A percentile compares a stretch with the other conserved stretches of the same genome.
phyloP scores from a whole-genome alignment of 345 rosid species.

The Eucalyptus curtisii region DNA sequence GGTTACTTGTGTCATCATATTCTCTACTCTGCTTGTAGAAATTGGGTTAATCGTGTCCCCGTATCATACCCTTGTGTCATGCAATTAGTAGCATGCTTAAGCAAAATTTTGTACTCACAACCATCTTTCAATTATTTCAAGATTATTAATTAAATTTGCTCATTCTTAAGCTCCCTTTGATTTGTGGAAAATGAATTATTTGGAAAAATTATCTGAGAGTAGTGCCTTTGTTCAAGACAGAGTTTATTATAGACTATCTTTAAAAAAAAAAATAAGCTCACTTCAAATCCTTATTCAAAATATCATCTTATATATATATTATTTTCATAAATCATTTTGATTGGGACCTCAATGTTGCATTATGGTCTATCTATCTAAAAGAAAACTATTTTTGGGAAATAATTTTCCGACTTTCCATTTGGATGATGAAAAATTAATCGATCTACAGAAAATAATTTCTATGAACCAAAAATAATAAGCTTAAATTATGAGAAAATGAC shows the following conservation, averaged over 20 bases:
- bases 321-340: no score
- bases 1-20: not conserved
- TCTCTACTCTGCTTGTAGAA: no score
- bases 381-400: not conserved
- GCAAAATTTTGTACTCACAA: not conserved
- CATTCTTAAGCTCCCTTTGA: no score
- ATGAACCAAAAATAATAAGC: not conserved
- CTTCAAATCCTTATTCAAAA: no score
- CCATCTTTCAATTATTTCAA: not conserved
- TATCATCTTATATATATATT: no score
- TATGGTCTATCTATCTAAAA: not conserved
- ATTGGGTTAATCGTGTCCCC: no score
- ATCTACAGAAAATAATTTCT: not conserved
- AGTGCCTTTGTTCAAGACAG: not conserved
- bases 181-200: no score
- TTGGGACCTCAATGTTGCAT: not conserved
- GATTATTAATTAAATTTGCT: no score
- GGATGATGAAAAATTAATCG: not conserved
- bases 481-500: not conserved
- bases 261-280: accelerated
- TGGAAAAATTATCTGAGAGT: not conserved
- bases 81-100: not conserved
- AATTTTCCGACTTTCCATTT: accelerated
- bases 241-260: no score
- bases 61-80: not conserved